Conservation (phyloP, 306 rosid genomes). For the Geum urbanum region DNA sequence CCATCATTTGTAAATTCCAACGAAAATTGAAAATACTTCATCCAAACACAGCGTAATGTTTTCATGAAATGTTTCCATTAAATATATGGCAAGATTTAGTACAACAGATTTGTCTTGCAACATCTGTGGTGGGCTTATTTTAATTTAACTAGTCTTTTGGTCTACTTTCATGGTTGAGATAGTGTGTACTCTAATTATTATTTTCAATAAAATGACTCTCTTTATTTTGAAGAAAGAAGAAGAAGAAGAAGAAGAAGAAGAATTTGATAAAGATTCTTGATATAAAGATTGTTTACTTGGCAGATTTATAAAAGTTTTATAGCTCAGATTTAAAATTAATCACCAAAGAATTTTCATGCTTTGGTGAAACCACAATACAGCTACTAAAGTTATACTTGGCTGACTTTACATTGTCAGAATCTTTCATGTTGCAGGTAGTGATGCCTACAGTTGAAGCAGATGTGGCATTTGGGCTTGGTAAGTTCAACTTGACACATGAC, state of each 20-base stretch:
- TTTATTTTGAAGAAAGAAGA: too few relatives aligned
- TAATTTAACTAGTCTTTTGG: too few relatives aligned
- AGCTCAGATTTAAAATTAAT: conserved; percentile 2
- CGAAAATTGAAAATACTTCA: too few relatives aligned
- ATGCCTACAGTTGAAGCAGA: conserved; percentile 87
- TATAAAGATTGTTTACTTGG: background rate
- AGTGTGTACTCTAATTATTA: too few relatives aligned
- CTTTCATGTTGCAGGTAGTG: conserved; percentile 55
- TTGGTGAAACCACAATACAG: background rate
- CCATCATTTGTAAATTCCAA: too few relatives aligned
- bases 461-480: conserved; percentile 88
- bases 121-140: too few relatives aligned
- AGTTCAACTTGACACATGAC: conserved; percentile 49
- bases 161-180: too few relatives aligned
- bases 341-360: conserved; percentile 1
- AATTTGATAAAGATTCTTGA: too few relatives aligned
- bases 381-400: background rate
- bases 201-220: background rate
- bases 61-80: background rate
- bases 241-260: too few relatives aligned
- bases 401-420: background rate
- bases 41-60: too few relatives aligned
- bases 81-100: background rate
- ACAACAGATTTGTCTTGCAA: background rate
- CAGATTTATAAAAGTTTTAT: background rate